Base-by-base conservation (phyloP, 352 stramenopile genomes). In the Phytophthora sansomeana region DNA sequence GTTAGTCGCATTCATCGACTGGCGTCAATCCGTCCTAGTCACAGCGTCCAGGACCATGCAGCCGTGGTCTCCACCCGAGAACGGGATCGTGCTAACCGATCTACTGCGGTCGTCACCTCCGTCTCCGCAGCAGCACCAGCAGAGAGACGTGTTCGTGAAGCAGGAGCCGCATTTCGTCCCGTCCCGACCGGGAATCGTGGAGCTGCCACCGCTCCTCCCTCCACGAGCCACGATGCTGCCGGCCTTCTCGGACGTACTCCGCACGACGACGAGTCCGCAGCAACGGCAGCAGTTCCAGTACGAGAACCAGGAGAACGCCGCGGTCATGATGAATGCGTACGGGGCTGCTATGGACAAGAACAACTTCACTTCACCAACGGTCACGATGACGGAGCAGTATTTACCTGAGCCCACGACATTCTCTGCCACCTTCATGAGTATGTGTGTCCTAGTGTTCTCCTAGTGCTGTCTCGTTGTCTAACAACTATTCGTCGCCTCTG, bases 371-470 rank as follows among this genome's bases (percentile, higher is more conserved):
- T 8, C 11, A 14, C 9, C 28, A 3, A 21, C 17, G 48, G 8
- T 28, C 30, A 4, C 4, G 1, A 7, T 2, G 5, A 19, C 35
- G 6, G n/a, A 36, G 39, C 32, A 35, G 17, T 54, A 32, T 17
- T n/a, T 17, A 2, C 4, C 21, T 5, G 21, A 47, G 0, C 21
- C 32, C 8, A 29, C 43, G 24, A 66, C 55, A 26, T 71, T 61
- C 41, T 67, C 56, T 3, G 63, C 63, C 30, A 38, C 28, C 2
- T 72, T 58, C 54, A 72, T 72, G 26, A 29, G 63, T 72, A 72
- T 7, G 57, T 58, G 41, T 43, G 36, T 21, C 2, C 5, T 21
- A 43, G 16, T 4, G 13, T 14, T 0, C 14, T 6, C 2, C 36
- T 43, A 24, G 4, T 47, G 5, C 6, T 17, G 24, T 10, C 9